phyloP scores from a whole-genome alignment of 768 basidiomycete genomes.

The Auricularia auricula-judae region DNA sequence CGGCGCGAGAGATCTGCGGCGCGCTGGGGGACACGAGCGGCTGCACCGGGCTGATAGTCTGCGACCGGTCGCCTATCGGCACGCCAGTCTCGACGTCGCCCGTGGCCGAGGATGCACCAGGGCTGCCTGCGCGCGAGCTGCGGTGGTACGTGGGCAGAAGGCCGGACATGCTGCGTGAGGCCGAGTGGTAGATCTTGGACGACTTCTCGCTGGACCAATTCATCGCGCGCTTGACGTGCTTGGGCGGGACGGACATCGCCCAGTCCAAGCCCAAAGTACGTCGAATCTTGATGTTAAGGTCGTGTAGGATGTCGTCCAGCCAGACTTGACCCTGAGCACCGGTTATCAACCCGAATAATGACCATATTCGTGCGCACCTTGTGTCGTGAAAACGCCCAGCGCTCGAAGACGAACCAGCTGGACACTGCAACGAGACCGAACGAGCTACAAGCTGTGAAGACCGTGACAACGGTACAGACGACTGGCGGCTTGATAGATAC shows the following conservation, averaged over 20 bases:
- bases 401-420: constrained; percentile 62
- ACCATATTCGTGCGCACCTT: constrained; percentile 11
- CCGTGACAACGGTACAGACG: constrained; percentile 62
- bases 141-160: background rate
- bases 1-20: background rate
- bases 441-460: constrained; percentile 64
- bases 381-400: constrained; percentile 51
- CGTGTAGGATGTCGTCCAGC: constrained; percentile 48
- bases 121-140: background rate
- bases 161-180: background rate
- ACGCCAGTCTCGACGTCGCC: background rate
- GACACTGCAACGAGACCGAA: constrained; percentile 64
- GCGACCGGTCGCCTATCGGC: background rate
- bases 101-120: background rate
- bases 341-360: background rate
- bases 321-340: constrained; percentile 41
- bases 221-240: constrained; percentile 1
- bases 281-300: constrained; percentile 25
- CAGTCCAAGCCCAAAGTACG: constrained; percentile 17
- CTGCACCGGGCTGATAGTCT: background rate
- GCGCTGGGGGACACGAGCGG: background rate
- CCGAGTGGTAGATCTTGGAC: background rate
- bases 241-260: constrained; percentile 5
- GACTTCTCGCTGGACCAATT: background rate
- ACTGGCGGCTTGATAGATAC: constrained; percentile 32